Percentiles rank a stretch among this genome's conserved stretches.
These are phyloP conservation scores for Castanea sativa DNA, from an alignment of 306 rosid species.

Conservation along the genomic window DNA sequence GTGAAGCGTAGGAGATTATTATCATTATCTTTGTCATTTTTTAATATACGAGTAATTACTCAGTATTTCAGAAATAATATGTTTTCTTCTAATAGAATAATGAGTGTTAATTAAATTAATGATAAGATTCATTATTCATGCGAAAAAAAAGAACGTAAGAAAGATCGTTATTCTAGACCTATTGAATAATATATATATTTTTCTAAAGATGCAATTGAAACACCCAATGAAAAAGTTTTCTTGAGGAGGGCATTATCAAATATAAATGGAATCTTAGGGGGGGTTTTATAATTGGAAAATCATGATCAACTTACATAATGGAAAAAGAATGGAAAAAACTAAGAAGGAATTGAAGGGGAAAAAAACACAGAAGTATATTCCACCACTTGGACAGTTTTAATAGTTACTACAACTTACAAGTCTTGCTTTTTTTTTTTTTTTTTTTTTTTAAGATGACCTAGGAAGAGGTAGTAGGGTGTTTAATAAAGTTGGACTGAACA, in stretches of 20 bases:
- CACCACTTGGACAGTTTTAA: not conserved
- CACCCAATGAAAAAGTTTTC: not conserved
- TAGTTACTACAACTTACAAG: too few species aligned
- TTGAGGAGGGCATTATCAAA: not conserved
- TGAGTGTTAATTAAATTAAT: not conserved
- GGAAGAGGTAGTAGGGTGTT: not conserved
- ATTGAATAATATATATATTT: not conserved
- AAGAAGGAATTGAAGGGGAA: not conserved
- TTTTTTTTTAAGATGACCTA: too few species aligned
- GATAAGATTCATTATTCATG: too few species aligned
- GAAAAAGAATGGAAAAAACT: not conserved
- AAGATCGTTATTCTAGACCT: too few species aligned
- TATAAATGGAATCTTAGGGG: not conserved
- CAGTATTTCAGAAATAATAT: not conserved
- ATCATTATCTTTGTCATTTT: too few species aligned
- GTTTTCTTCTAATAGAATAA: slow-evolving; percentile 7
- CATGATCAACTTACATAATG: not conserved
- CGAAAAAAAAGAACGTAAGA: too few species aligned
- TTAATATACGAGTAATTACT: not conserved
- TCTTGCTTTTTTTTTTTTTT: too few species aligned
- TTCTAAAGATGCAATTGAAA: not conserved
- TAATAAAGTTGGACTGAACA: slow-evolving; percentile 1
- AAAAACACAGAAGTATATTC: not conserved
- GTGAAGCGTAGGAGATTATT: not conserved
- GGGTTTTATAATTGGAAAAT: not conserved